A percentile compares a stretch with the other conserved stretches of the same genome.
These are phyloP conservation scores for Pochonia chlamydosporia DNA, from an alignment of 2,329 filamentous ascomycete genomes.

Conservation along the genomic window DNA sequence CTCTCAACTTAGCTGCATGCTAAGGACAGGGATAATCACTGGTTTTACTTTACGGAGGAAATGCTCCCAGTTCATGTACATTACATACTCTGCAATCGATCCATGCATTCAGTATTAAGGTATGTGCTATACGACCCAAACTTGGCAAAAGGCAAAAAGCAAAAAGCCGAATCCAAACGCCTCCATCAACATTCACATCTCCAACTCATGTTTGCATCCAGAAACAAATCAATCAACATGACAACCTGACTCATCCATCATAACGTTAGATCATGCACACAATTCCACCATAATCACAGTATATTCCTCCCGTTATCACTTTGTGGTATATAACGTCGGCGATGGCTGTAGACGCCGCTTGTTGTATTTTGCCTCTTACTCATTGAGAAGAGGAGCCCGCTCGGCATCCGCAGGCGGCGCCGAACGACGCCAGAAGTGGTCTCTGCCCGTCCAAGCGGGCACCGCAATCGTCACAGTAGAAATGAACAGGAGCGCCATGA, in stretches of 20 bases:
- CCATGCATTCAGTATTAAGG: no score
- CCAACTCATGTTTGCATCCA: neutral
- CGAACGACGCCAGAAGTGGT: conserved; percentile 43
- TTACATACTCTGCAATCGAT: no score
- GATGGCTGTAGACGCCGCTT: neutral
- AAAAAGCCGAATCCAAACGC: no score
- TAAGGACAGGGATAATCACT: no score
- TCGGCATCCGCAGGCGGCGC: conserved; percentile 42
- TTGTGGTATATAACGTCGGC: no score
- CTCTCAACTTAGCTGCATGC: no score
- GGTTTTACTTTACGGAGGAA: conserved; percentile 10
- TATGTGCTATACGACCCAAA: no score
- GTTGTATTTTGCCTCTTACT: conserved; percentile 18
- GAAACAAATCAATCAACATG: neutral
- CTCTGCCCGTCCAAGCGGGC: conserved; percentile 56
- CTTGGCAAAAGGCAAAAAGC: no score
- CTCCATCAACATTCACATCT: neutral
- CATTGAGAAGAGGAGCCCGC: conserved; percentile 55
- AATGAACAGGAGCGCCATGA: conserved; percentile 71
- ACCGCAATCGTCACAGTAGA: conserved; percentile 59
- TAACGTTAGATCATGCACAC: no score
- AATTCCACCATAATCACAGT: no score
- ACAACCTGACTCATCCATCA: no score
- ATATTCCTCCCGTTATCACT: no score
- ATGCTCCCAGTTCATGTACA: conserved; percentile 11